Conservation (phyloP, 345 rosid species). For the Arabis alpina region DNA sequence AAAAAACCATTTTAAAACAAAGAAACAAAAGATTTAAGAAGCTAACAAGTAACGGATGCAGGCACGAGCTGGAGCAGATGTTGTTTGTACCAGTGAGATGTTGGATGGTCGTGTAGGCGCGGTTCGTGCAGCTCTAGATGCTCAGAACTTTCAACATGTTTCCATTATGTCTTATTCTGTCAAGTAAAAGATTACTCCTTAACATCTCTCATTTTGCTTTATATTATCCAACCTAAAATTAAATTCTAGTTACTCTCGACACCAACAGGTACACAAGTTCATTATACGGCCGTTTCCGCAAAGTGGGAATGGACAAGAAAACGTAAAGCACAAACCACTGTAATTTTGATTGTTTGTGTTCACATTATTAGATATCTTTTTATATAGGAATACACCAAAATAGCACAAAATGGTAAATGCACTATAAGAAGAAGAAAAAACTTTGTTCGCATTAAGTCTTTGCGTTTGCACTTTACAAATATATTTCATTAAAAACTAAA, state of each 20-base stretch:
- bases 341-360: conserved; percentile 1
- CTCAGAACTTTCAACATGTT: conserved; percentile 87
- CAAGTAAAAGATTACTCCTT: conserved; percentile 54
- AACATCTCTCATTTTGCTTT: no score
- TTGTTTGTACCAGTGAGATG: conserved; percentile 99
- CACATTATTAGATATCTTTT: no score
- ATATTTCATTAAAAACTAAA: no score
- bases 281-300: conserved; percentile 89
- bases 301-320: conserved; percentile 79
- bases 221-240: no score
- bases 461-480: no score
- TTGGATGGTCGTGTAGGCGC: conserved; percentile 97
- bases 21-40: background rate
- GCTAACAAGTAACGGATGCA: conserved; percentile 10
- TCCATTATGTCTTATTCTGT: conserved; percentile 97
- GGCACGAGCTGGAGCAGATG: conserved; percentile 96
- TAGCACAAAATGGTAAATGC: no score
- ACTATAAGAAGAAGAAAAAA: no score
- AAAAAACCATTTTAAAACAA: background rate
- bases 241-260: no score
- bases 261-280: conserved; percentile 90
- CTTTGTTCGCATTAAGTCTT: no score
- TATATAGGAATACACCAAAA: no score
- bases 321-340: conserved; percentile 56
- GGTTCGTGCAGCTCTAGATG: conserved; percentile 82